These are phyloP conservation scores for Citrus inodora DNA, from an alignment of 345 rosid genomes.

Conservation along the genomic window DNA sequence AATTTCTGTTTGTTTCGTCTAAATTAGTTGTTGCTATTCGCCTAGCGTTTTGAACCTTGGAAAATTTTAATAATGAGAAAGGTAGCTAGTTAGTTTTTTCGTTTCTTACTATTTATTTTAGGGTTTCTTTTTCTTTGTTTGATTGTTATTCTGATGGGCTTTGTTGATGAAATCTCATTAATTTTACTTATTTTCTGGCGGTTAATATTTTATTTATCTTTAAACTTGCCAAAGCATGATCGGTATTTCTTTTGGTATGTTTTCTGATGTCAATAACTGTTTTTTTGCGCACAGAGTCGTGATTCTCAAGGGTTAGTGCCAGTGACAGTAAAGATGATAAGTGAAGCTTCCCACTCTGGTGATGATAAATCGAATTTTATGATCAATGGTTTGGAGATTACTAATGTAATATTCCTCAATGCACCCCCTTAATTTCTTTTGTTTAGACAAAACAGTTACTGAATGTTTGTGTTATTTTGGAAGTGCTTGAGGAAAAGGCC, in stretches of 20 bases:
- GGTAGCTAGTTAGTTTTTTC: background rate
- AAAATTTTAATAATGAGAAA: background rate
- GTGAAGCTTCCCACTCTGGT: constrained; percentile 66
- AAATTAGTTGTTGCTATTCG: background rate
- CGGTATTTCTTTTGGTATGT: background rate
- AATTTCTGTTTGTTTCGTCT: background rate
- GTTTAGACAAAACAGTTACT: background rate
- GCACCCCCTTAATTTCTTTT: background rate
- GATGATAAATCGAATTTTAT: constrained; percentile 70
- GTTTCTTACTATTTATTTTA: background rate
- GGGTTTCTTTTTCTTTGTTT: background rate
- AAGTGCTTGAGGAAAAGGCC: background rate
- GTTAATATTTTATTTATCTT: background rate
- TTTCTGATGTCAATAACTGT: background rate
- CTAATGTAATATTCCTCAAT: constrained; percentile 37
- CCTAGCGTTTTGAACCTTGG: background rate
- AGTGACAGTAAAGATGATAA: constrained; percentile 81
- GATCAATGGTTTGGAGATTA: constrained; percentile 61
- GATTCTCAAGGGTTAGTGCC: constrained; percentile 70
- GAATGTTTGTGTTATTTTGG: background rate
- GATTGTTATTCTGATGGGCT: background rate
- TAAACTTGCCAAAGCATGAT: background rate
- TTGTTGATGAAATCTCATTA: background rate
- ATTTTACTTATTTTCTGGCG: background rate
- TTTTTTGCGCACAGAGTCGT: constrained; percentile 40